Evolutionary conservation across 2,329 filamentous ascomycete genomes (phyloP).

Genomic region (Zalaria sp.): DNA sequence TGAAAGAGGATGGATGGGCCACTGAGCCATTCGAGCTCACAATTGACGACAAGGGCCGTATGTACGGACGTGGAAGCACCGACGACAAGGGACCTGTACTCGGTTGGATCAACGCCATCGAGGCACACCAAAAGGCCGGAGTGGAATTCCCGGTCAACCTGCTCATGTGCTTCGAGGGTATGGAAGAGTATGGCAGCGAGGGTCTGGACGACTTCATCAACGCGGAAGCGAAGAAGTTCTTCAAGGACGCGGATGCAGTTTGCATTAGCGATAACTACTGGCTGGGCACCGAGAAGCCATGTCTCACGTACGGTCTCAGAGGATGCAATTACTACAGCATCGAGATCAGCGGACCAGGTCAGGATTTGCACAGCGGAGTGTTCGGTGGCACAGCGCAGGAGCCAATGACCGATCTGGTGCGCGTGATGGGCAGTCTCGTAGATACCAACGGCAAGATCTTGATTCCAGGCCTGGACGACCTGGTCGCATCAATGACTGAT

Average conservation of each 20-base stretch:
- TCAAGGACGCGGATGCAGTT: constrained; percentile 87
- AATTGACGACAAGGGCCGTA: constrained; percentile 79
- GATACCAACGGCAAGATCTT: constrained; percentile 84
- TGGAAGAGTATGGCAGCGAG: constrained; percentile 98
- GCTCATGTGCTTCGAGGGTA: constrained; percentile 98
- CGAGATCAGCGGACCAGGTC: constrained; percentile 77
- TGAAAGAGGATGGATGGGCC: constrained; percentile 87
- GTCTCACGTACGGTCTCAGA: constrained; percentile 89
- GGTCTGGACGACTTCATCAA: constrained; percentile 91
- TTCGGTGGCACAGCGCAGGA: constrained; percentile 95
- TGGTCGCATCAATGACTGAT: constrained; percentile 75
- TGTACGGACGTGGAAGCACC: constrained; percentile 91
- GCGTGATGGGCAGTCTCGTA: constrained; percentile 69
- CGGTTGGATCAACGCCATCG: constrained; percentile 95
- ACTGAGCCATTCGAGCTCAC: constrained; percentile 86
- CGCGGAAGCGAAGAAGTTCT: constrained; percentile 82
- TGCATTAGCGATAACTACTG: constrained; percentile 99
- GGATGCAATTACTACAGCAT: constrained; percentile 97
- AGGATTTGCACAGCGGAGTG: constrained; percentile 91
- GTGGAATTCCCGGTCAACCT: constrained; percentile 95
- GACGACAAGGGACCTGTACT: constrained; percentile 97
- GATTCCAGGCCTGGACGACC: constrained; percentile 85
- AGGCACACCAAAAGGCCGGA: constrained; percentile 90
- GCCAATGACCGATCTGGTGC: constrained; percentile 92
- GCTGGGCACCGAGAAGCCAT: constrained; percentile 97